Base-by-base conservation (phyloP, 2,329 filamentous ascomycete genomes). In the Phoma sp. region DNA sequence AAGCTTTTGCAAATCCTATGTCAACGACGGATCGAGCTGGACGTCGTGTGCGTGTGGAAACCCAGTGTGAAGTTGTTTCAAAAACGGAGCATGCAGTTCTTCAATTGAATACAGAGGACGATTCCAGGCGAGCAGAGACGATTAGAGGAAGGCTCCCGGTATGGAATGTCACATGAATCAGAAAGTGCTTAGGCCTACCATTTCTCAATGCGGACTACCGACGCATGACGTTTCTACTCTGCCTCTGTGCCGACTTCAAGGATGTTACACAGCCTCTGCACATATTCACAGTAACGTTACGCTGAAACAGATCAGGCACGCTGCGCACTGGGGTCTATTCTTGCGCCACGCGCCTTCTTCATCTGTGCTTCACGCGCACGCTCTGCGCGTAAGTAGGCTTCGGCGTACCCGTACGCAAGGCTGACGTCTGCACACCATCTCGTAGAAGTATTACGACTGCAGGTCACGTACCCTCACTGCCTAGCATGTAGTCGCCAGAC, bases 151-250 rank as follows among this genome's bases (percentile, higher is more conserved):
- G 27, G 9, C 27, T 29, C 9, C 27, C 27, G 27, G 27, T 29
- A 9, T 7, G 6, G 27, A 29, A 9, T 29, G 27, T 29, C 27
- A 29, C 27, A 6, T 29, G 27, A 29, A 29, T 9, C 27, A 7
- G 27, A 9, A 29, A 7, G 6, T 29, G 27, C 27, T 29, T 29
- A 29, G 9, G 27, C 27, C 9, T 29, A 10, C 29, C 27, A 43
- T 8, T 22, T 23, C 4, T 36, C 30, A 27, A 22, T 10, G 5
- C 29, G 27, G 27, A 22, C 18, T 14, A 23, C 75, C 77, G 43
- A 83, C 68, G 1, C 77, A 73, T 4, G 75, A 73, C 35, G 87
- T 69, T 27, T 86, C 74, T 1, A 55, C 76, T 61, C 77, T 4
- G 80, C 81, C 2, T 0, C 69, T 77, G 13, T 88, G 77, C 18